Evolutionary conservation across 2,329 filamentous ascomycete species (phyloP).

Genomic region (Calonectria naviculata): DNA sequence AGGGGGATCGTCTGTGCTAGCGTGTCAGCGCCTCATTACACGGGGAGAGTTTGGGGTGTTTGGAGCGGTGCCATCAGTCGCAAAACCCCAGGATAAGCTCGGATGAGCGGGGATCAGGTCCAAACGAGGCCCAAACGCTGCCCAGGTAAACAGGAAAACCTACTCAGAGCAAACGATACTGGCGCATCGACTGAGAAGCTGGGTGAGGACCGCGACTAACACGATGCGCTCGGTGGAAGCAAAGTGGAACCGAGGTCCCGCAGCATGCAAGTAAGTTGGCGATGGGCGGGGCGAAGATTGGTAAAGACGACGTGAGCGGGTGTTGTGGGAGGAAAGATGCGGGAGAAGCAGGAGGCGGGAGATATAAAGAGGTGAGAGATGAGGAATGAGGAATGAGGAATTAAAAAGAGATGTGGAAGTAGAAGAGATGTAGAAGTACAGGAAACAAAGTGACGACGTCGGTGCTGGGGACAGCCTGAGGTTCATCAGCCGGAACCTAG

Average conservation of each 20-base stretch:
- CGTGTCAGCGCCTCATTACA: constrained; percentile 1
- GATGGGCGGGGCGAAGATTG: not conserved
- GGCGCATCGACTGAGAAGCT: constrained; percentile 8
- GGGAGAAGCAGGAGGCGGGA: constrained; percentile 12
- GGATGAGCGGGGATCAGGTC: not conserved
- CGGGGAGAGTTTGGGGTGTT: not conserved
- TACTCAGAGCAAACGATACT: constrained; percentile 8
- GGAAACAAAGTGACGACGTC: constrained; percentile 15
- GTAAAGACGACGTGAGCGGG: not conserved
- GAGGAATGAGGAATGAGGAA: constrained; percentile 25
- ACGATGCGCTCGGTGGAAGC: constrained; percentile 7
- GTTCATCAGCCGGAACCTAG: constrained; percentile 19
- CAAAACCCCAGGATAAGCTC: not conserved
- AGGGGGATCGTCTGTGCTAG: constrained; percentile 2
- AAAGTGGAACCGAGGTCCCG: constrained; percentile 13
- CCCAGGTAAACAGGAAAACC: not conserved
- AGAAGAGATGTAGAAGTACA: constrained; percentile 7
- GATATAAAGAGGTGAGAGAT: constrained; percentile 12
- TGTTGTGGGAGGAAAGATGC: constrained; percentile 3
- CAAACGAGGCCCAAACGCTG: not conserved
- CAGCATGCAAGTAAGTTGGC: not conserved
- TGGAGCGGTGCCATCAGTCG: not conserved
- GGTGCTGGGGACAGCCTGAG: constrained; percentile 21
- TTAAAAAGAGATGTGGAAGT: constrained; percentile 4
- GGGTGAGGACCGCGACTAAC: constrained; percentile 17